These are phyloP conservation scores for Cystobasidiaceae sp. DNA, from an alignment of 1,284 basidiomycete genomes.

Conservation along the genomic window DNA sequence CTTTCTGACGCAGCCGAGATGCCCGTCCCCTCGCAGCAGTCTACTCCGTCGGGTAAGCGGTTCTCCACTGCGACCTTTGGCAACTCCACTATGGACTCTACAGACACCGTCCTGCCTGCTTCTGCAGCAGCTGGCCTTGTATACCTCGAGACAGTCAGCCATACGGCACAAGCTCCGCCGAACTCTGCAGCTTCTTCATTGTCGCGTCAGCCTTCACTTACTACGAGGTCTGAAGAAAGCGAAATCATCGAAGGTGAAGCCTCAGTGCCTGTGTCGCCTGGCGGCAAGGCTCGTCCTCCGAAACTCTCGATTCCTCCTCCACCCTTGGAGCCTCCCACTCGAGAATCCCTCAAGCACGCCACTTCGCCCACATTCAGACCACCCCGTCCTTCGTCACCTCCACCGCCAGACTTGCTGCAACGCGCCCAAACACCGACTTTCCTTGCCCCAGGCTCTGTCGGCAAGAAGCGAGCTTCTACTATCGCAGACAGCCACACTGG, in stretches of 20 bases:
- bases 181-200: not conserved
- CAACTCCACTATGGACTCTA: not conserved
- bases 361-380: slow-evolving; percentile 49
- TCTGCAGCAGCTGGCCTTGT: slow-evolving; percentile 5
- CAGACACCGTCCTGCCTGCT: not conserved
- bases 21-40: not conserved
- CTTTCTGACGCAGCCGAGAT: not conserved
- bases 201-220: not conserved
- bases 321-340: slow-evolving; percentile 18
- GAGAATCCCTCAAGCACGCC: slow-evolving; percentile 12
- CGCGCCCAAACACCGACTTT: slow-evolving; percentile 77
- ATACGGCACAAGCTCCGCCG: not conserved
- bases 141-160: not conserved
- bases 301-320: slow-evolving; percentile 31
- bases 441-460: slow-evolving; percentile 43
- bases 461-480: slow-evolving; percentile 9
- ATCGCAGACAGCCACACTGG: not conserved
- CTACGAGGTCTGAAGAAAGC: not conserved
- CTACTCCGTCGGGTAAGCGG: slow-evolving; percentile 3
- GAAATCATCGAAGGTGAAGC: not conserved
- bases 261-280: slow-evolving; percentile 5
- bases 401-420: slow-evolving; percentile 77
- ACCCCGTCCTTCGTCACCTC: slow-evolving; percentile 77
- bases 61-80: slow-evolving; percentile 13
- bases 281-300: not conserved